phyloP scores from a whole-genome alignment of 768 basidiomycete species.

The Russula olivacea region DNA sequence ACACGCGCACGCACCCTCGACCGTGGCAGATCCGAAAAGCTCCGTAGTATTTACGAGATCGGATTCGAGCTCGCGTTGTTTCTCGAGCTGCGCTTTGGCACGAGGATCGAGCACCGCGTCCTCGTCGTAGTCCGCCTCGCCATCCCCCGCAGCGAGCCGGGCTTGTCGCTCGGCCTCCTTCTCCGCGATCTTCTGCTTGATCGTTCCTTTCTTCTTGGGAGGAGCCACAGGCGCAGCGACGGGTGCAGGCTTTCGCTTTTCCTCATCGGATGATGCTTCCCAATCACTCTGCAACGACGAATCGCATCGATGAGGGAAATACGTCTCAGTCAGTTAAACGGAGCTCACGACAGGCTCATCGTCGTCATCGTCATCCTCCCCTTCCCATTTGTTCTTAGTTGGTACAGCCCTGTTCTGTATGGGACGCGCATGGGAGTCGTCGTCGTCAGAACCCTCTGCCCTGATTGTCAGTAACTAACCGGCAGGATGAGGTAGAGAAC shows the following conservation, averaged over 20 bases:
- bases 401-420: conserved; percentile 27
- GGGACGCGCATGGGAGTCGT: conserved; percentile 15
- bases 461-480: conserved; percentile 1
- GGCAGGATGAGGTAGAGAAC: not conserved
- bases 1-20: conserved; percentile 50
- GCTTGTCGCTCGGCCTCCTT: conserved; percentile 75
- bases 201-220: conserved; percentile 85
- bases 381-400: conserved; percentile 64
- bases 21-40: conserved; percentile 64
- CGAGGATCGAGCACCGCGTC: conserved; percentile 64
- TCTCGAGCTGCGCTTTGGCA: conserved; percentile 70
- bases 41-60: conserved; percentile 83
- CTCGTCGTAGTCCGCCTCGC: conserved; percentile 53
- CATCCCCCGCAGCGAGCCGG: conserved; percentile 38
- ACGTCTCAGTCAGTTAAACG: not conserved
- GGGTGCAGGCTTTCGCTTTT: conserved; percentile 43
- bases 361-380: conserved; percentile 87
- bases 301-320: conserved; percentile 14
- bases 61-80: conserved; percentile 75
- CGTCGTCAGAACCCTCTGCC: conserved; percentile 23
- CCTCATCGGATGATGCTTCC: conserved; percentile 82
- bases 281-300: conserved; percentile 71
- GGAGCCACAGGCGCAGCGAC: conserved; percentile 50
- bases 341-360: conserved; percentile 66
- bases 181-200: conserved; percentile 89